Evolutionary conservation across 1,139 yeast genomes (phyloP), one percentile per base, ranked within the genome.

Genomic region (Sugiyamaella japonica): DNA sequence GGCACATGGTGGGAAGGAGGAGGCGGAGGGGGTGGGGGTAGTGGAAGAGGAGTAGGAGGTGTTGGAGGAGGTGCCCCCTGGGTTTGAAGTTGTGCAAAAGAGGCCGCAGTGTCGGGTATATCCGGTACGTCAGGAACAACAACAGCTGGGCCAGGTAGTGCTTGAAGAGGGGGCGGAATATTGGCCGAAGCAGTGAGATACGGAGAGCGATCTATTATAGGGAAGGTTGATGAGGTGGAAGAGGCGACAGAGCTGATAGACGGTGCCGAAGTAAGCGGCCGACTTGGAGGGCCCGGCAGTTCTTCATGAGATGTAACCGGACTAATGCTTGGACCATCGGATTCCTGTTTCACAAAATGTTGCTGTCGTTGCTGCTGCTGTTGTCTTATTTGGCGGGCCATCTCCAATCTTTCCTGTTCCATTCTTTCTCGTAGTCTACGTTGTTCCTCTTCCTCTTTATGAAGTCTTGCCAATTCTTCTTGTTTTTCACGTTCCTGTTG

Each of bases 291-390:
- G n/a, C 7, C 38, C 16, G 7, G 12, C 7, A 34, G 38, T 7
- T 34, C 38, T 7, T 34, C 38, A 12, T 10, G 48, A n/a, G 20
- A 34, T 12, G 6, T 34, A 34, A n/a, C 41, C 3, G 28, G 37
- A 17, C 28, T 34, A 8, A 23, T 13, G 17, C 6, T 20, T 7
- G 23, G 7, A n/a, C 39, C 51, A 28, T 37, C 45, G 7, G 51
- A 9, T 31, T 48, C 51, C 13, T 38, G 51, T 15, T 38, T 48
- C 9, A 48, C 12, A 5, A 25, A 34, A 15, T 41, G 49, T 16
- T 17, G 52, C 25, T 31, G 54, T n/a, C 32, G 61, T 50, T 17
- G 34, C 34, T 29, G 58, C 44, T 5, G 45, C 36, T 46, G 47
- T 29, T 36, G 45, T 16, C 34, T 4, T 29, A 36, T 10, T 37